Evolutionary conservation across 164 flowering plant species (phyloP).

Genomic region (Protea cynaroides): DNA sequence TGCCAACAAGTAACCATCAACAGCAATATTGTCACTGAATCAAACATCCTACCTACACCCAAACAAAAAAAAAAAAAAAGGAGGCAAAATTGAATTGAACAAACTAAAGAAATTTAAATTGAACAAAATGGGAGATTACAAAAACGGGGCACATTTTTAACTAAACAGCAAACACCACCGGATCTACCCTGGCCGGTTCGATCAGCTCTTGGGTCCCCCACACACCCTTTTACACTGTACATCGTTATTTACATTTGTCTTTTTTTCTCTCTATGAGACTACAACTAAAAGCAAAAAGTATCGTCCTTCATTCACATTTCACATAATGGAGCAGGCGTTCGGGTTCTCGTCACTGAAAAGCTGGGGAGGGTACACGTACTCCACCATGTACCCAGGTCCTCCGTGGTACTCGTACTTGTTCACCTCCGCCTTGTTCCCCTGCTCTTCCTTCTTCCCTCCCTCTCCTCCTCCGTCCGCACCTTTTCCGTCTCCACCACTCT

Average conservation of each 20-base stretch:
- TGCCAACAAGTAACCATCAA: no score
- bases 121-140: no score
- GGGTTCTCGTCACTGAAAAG: slow-evolving; percentile 42
- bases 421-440: slow-evolving; percentile 11
- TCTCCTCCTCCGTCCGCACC: slow-evolving; percentile 1
- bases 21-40: no score
- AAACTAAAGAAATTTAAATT: no score
- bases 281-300: no score
- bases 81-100: no score
- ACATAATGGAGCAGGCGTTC: slow-evolving; percentile 35
- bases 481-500: neutral
- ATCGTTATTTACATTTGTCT: neutral
- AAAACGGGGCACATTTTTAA: no score
- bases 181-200: no score
- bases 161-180: no score
- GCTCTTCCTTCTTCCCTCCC: slow-evolving; percentile 13
- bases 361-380: slow-evolving; percentile 23
- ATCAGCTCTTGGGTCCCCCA: neutral
- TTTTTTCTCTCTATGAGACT: no score
- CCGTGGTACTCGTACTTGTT: slow-evolving; percentile 21
- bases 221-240: neutral
- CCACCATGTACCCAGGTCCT: slow-evolving; percentile 1
- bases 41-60: no score
- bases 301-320: neutral
- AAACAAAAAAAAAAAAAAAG: no score